Base-by-base conservation (phyloP, 2,329 filamentous ascomycete genomes). In the Fusarium sp. region DNA sequence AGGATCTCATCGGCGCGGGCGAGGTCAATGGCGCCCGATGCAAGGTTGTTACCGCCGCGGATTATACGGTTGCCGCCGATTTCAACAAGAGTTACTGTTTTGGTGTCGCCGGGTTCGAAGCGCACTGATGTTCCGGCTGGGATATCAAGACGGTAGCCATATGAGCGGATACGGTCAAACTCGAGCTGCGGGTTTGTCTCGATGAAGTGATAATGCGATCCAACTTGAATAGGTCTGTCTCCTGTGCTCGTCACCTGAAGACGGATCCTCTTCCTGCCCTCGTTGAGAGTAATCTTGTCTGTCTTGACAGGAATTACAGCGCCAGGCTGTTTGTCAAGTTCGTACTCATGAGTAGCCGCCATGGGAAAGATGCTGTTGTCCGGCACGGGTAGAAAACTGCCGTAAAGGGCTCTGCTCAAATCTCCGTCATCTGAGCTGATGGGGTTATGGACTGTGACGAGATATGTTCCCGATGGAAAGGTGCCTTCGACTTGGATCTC, bases 401-500 rank as follows among this genome's bases (percentile, higher is more conserved):
- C 93, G 75, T 97, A 98, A 4, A 98, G 80, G 1, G 94, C 94
- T 70, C 88, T 88, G n/a, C 86, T 87, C 31, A 97, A 81, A 75
- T 97, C 88, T 6, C 93, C 94, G 73, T 97, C 90, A 64, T 97
- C 89, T 57, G 87, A 88, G 65, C 88, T 87, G 75, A 98, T 90
- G 23, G 94, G 94, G 72, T 96, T 87, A 77, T 97, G 92, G 15
- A 98, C 92, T 0, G 94, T 98, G 32, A 98, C 93, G 36, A 98
- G 87, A 72, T 97, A 97, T 2, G 93, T 97, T 50, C 94, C 94
- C 7, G 86, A 89, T 25, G 87, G 89, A 72, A 98, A 98, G 2
- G 93, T 98, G 57, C 94, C 94, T 77, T 98, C 94, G 65, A 98
- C 91, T 81, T 96, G 92, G 67, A 98, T 85, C 78, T 96, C 90